Evolutionary conservation across 2,329 filamentous ascomycete genomes (phyloP).

Genomic region (Bertia moriformis): DNA sequence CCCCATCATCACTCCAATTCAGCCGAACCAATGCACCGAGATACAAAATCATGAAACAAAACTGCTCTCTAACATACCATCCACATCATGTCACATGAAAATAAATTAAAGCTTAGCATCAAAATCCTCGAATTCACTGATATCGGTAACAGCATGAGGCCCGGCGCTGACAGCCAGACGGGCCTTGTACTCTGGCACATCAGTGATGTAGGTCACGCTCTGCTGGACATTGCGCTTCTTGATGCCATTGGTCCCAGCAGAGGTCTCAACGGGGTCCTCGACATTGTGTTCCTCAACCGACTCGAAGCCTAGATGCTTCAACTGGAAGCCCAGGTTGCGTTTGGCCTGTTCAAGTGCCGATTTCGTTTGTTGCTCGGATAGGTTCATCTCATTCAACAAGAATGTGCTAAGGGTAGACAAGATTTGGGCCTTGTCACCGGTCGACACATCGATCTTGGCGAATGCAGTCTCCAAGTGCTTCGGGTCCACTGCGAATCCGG

Average conservation of each 20-base stretch:
- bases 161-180: not conserved
- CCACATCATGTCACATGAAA: not conserved
- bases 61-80: not conserved
- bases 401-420: not conserved
- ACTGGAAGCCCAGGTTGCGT: not conserved
- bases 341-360: not conserved
- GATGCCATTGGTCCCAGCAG: not conserved
- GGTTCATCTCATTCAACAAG: not conserved
- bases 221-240: not conserved
- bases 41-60: not conserved
- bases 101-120: not conserved
- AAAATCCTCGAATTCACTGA: conserved; percentile 1
- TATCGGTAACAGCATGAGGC: not conserved
- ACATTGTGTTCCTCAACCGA: not conserved
- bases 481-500: not conserved
- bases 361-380: not conserved
- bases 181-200: not conserved
- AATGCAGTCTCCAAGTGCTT: not conserved
- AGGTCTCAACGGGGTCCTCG: not conserved
- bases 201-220: not conserved
- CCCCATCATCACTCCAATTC: no score
- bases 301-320: not conserved
- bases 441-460: not conserved
- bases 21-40: no score
- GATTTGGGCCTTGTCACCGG: not conserved